Base-by-base conservation (phyloP, 176 grass and related monocot species). In the Phyllostachys edulis region DNA sequence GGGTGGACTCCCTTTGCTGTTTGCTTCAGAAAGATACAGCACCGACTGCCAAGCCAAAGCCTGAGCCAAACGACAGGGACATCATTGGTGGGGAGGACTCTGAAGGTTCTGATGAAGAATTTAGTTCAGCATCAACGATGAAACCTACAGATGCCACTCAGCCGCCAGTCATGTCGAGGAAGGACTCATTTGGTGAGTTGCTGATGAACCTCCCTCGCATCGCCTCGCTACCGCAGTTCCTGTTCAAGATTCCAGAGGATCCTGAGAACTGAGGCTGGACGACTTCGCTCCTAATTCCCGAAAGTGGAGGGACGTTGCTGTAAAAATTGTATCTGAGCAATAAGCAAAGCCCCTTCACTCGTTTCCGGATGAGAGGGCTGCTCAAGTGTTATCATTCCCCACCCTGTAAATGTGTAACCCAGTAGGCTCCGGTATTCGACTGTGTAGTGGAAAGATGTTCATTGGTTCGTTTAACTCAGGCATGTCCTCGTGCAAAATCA, bases 1-100 rank as follows among this genome's bases (percentile, higher is more conserved):
- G 85, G 67, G 93, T 98, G 54, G 90, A 98, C 73, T 98, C 96
- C 8, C 89, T 98, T 67, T 93, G 93, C 79, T 93, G 89, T 73
- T 82, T 98, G 76, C 84, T 98, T 82, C 92, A 98, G 77, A 92
- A 98, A 80, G 92, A 93, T 37, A 32, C 78, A 52, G 54, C 20
- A 2, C 84, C 32, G 1, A 51, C 40, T 26, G 61, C 62, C 15
- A 51, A 45, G 10, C 78, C 78, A 67, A 82, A 87, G 75, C 76
- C 80, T 0, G 91, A 93, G 71, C 81, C 69, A 23, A 81, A 93
- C 52, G 52, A 91, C 27, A 83, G 75, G 16, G 73, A 80, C 2
- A 77, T 75, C n/a, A 78, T 85, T 13, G 85, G 84, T 7, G 70
- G 71, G 14, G 90, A 69, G 9, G 89, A 73, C 32, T 87, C 82